A percentile compares a stretch with the other conserved stretches of the same genome.
Evolutionary conservation across 768 basidiomycete species (phyloP).

Genomic region (Leucocoprinus sp.): DNA sequence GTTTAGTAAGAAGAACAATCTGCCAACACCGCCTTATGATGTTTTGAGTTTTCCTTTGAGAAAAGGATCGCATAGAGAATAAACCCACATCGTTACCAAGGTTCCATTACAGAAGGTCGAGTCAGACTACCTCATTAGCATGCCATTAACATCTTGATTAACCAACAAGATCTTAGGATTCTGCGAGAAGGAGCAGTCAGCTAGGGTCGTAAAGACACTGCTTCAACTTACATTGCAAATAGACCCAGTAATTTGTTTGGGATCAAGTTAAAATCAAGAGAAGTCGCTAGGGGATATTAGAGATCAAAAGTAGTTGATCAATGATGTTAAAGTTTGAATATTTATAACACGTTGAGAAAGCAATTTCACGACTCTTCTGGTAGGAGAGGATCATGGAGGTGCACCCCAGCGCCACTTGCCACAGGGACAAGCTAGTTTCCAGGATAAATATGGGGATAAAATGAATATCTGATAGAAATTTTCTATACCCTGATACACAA

Average conservation of each 20-base stretch:
- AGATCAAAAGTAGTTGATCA: constrained; percentile 6
- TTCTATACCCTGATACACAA: constrained; percentile 12
- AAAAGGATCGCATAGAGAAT: constrained; percentile 1
- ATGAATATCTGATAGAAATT: constrained; percentile 11
- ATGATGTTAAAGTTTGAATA: constrained; percentile 7
- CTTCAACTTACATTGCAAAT: constrained; percentile 2
- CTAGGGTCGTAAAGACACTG: not conserved
- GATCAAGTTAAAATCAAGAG: not conserved
- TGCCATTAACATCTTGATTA: not conserved
- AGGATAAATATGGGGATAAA: not conserved
- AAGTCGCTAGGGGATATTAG: constrained; percentile 6
- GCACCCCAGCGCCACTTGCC: not conserved
- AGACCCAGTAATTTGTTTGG: not conserved
- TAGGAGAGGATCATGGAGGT: not conserved
- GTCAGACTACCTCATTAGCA: constrained; percentile 5
- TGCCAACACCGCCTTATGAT: not conserved
- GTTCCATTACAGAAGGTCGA: constrained; percentile 8
- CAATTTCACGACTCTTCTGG: not conserved
- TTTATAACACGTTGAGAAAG: constrained; percentile 4
- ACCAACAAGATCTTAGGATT: constrained; percentile 6
- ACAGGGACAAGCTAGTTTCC: not conserved
- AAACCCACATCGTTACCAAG: constrained; percentile 2
- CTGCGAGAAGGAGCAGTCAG: not conserved
- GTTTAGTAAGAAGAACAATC: not conserved
- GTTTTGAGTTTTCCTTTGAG: not conserved